Conservation (phyloP, 495 filamentous ascomycete genomes). For the Podospora pseudocomata region DNA sequence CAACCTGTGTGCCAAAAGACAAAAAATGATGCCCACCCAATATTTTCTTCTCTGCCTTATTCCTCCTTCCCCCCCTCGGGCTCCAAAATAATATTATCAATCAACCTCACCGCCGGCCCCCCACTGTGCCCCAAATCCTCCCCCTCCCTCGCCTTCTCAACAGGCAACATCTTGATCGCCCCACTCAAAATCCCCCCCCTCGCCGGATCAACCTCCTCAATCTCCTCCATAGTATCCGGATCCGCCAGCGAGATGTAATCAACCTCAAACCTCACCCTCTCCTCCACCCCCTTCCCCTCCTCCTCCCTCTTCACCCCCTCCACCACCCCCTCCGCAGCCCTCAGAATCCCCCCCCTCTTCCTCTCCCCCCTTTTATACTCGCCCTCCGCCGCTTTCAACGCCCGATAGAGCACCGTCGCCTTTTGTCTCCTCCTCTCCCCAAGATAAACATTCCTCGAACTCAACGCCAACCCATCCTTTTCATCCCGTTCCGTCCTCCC, state of each 20-base stretch:
- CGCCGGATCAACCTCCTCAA: constrained; percentile 58
- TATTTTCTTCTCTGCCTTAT: neutral
- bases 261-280: constrained; percentile 71
- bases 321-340: constrained; percentile 56
- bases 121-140: constrained; percentile 72
- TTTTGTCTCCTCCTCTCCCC: constrained; percentile 67
- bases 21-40: neutral
- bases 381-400: constrained; percentile 66
- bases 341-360: constrained; percentile 61
- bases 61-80: constrained; percentile 25
- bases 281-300: constrained; percentile 52
- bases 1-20: neutral
- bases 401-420: constrained; percentile 65
- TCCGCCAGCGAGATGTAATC: constrained; percentile 91
- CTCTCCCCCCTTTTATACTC: constrained; percentile 57
- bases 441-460: constrained; percentile 90
- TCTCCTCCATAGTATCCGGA: constrained; percentile 71
- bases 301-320: constrained; percentile 56
- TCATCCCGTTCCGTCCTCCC: constrained; percentile 68
- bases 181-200: constrained; percentile 82
- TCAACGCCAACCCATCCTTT: constrained; percentile 83
- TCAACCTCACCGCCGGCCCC: constrained; percentile 71
- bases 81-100: constrained; percentile 85
- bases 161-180: constrained; percentile 81
- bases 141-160: constrained; percentile 61